Percentiles rank a stretch among this genome's conserved stretches.
phyloP scores from a whole-genome alignment of 805 yeast species.

The Candida khao-thaluensis region DNA sequence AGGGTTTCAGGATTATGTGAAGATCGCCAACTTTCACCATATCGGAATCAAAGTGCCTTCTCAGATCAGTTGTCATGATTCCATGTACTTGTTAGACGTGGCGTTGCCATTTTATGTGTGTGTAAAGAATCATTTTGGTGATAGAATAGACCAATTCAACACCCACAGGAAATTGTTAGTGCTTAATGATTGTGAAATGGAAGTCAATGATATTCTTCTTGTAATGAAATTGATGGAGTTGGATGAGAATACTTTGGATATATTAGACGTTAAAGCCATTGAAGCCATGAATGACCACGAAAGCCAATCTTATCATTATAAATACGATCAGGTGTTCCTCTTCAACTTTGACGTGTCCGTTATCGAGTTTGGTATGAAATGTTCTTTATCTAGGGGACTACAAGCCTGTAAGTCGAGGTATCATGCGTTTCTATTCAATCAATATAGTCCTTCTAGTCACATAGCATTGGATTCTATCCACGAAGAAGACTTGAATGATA shows the following conservation, averaged over 20 bases:
- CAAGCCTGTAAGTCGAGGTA: conserved; percentile 27
- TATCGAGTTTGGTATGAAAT: conserved; percentile 21
- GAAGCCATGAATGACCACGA: conserved; percentile 13
- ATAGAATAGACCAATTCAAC: conserved; percentile 1
- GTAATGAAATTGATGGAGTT: conserved; percentile 29
- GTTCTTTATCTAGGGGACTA: conserved; percentile 26
- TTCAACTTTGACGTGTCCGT: conserved; percentile 19
- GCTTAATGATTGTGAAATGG: conserved; percentile 26
- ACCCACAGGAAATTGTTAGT: conserved; percentile 24
- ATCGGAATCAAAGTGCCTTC: conserved; percentile 25
- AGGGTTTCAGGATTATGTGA: conserved; percentile 38
- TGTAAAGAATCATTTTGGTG: conserved; percentile 15
- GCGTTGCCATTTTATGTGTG: conserved; percentile 36
- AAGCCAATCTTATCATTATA: conserved; percentile 8
- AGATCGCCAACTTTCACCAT: conserved; percentile 27
- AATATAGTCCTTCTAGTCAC: conserved; percentile 12
- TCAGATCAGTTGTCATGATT: conserved; percentile 35
- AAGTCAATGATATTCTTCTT: conserved; percentile 39
- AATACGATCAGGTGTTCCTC: conserved; percentile 22
- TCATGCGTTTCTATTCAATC: conserved; percentile 19
- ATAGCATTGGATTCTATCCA: conserved; percentile 3
- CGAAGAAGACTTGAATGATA: conserved; percentile 12
- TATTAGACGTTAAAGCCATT: conserved; percentile 17
- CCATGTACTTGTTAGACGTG: conserved; percentile 32
- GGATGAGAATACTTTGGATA: conserved; percentile 13